phyloP scores from a whole-genome alignment of 441 rosid species.

The Flueggea neowawraea region DNA sequence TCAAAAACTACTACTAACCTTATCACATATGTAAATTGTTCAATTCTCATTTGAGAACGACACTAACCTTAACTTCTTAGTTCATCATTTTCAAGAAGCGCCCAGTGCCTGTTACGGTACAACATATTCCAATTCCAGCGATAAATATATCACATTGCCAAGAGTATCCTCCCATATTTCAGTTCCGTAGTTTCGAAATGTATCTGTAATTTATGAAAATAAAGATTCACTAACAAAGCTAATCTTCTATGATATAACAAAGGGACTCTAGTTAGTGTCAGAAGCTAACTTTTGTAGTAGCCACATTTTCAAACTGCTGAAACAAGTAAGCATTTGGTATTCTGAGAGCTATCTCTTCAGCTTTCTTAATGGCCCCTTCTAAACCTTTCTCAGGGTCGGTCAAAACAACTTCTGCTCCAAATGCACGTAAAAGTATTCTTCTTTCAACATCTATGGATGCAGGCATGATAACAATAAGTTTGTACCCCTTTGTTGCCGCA shows the following conservation, averaged over 20 bases:
- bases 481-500: conserved; percentile 83
- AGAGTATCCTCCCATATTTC: conserved; percentile 96
- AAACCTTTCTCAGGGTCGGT: conserved; percentile 82
- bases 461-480: conserved; percentile 83
- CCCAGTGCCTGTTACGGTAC: conserved; percentile 84
- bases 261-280: conserved; percentile 2
- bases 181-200: conserved; percentile 95
- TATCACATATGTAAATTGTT: not conserved
- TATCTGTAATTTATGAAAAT: conserved; percentile 43
- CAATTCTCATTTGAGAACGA: not conserved
- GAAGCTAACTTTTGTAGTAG: conserved; percentile 55
- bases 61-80: conserved; percentile 50
- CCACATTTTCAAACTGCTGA: conserved; percentile 75
- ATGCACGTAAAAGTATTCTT: conserved; percentile 75
- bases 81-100: conserved; percentile 80
- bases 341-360: conserved; percentile 64
- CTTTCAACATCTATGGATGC: conserved; percentile 82
- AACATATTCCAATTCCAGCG: conserved; percentile 92
- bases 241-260: conserved; percentile 2
- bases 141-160: conserved; percentile 77
- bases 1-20: not conserved
- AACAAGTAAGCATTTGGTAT: conserved; percentile 71
- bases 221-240: not conserved
- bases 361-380: conserved; percentile 85
- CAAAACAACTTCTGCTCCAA: conserved; percentile 83